Conservation (phyloP, 129 eudicot species). For the Chrysanthemum lavandulifolium region DNA sequence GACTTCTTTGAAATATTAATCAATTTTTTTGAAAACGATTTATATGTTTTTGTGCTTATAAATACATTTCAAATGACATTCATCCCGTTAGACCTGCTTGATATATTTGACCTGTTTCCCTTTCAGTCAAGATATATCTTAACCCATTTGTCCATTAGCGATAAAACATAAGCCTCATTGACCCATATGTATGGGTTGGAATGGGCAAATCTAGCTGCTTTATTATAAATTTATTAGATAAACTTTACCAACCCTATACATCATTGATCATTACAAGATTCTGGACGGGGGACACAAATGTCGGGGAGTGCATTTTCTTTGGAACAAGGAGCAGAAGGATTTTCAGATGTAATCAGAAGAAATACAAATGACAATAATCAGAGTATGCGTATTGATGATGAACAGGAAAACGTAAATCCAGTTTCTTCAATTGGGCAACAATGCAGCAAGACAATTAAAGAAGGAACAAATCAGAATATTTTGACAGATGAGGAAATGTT, state of each 20-base stretch:
- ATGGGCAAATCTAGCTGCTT: constrained; percentile 2
- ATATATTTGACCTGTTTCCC: too few species aligned
- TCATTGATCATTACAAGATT: constrained; percentile 30
- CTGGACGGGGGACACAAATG: constrained; percentile 17
- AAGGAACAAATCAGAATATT: constrained; percentile 16
- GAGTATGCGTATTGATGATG: constrained; percentile 11
- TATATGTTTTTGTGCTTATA: too few species aligned
- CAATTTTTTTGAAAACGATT: too few species aligned
- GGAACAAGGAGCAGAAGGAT: constrained; percentile 28
- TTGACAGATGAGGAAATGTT: constrained; percentile 13
- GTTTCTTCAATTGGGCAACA: constrained; percentile 12
- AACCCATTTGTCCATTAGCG: background rate
- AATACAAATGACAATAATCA: background rate
- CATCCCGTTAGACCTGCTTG: too few species aligned
- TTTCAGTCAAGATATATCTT: background rate
- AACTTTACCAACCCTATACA: background rate
- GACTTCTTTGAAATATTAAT: background rate
- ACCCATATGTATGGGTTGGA: background rate
- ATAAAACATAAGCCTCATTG: too few species aligned
- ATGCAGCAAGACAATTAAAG: constrained; percentile 19
- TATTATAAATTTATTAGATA: background rate
- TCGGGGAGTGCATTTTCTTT: constrained; percentile 17
- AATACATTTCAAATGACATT: too few species aligned
- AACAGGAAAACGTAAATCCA: constrained; percentile 21
- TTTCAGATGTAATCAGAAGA: constrained; percentile 14